Evolutionary conservation across 352 stramenopile species (phyloP), one percentile per base, ranked within the genome.

Genomic region (Globisporangium rhizosaccharum): DNA sequence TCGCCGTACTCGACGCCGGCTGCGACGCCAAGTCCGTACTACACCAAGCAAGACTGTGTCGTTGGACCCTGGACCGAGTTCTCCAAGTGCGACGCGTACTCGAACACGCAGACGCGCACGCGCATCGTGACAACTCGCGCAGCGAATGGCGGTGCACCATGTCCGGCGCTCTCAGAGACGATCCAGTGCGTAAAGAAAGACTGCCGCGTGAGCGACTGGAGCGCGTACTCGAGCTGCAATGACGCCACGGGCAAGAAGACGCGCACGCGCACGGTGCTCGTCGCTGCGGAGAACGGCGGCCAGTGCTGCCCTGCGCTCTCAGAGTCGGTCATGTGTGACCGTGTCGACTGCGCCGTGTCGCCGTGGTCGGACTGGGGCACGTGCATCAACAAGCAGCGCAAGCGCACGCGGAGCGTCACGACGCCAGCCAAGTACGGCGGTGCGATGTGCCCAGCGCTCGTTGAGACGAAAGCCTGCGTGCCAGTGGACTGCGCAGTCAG

Each of bases 401-500:
- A 65, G 18, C 76, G 68, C 36, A 73, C 71, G 10, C 64, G 75
- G 12, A 30, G 46, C 3, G 61, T 89, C 6, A 44, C 51, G 17
- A 82, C 58, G 2, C 51, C 52, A 12, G 65, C 75, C 3, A 73
- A 67, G 49, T 85, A 73, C 58, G 72, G 68, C 14, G 79, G 76
- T 3, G 48, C 60, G 0, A 49, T 28, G 3, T 88, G 79, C 20
- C 49, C 57, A 10, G 6, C 47, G 15, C 51, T 81, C 23, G 30
- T 59, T 1, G 66, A 85, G 30, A 64, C 55, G 0, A 52, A 67
- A 39, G 20, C 63, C 0, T 83, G 75, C n/a, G 63, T 44, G 3
- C 57, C 66, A 0, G 69, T 82, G 28, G 69, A 87, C 57, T 90
- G 79, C 45, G 66, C 61, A 0, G 70, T 87, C 1, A 57, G 73